Percentiles rank a stretch among this genome's conserved stretches.
These are phyloP conservation scores for Mycocentrospora acerina DNA, from an alignment of 2,329 filamentous ascomycete genomes.

Conservation along the genomic window DNA sequence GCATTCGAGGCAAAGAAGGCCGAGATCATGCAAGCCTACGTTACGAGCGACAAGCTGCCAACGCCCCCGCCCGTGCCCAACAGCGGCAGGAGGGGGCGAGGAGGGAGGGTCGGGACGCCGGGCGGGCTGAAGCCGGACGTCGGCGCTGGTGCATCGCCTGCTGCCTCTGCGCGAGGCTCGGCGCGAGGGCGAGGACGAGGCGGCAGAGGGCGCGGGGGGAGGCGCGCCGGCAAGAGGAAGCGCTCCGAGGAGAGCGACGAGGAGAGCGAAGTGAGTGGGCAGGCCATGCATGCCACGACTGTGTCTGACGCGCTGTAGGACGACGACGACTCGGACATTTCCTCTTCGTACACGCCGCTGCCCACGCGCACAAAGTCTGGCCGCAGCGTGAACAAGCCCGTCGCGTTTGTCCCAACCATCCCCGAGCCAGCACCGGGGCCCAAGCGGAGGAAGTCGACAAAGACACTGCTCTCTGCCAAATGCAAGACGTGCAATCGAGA, in stretches of 20 bases:
- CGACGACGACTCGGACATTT: slow-evolving; percentile 42
- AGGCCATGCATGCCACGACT: no score
- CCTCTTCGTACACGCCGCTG: slow-evolving; percentile 53
- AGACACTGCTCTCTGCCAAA: slow-evolving; percentile 54
- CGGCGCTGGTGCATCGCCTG: slow-evolving; percentile 24
- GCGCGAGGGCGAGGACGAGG: slow-evolving; percentile 41
- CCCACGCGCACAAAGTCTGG: slow-evolving; percentile 75
- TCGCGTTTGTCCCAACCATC: slow-evolving; percentile 61
- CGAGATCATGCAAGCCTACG: slow-evolving; percentile 48
- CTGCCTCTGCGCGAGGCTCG: slow-evolving; percentile 36
- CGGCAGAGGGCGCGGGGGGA: slow-evolving; percentile 36
- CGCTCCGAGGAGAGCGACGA: slow-evolving; percentile 35
- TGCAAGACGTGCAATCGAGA: slow-evolving; percentile 74
- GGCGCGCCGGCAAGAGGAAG: slow-evolving; percentile 43
- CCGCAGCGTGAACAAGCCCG: slow-evolving; percentile 67
- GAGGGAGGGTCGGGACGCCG: slow-evolving; percentile 36
- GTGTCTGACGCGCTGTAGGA: slow-evolving; percentile 26
- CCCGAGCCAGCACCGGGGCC: slow-evolving; percentile 49
- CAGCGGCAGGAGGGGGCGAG: slow-evolving; percentile 33
- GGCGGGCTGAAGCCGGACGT: slow-evolving; percentile 34
- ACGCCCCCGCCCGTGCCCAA: slow-evolving; percentile 38
- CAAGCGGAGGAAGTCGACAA: slow-evolving; percentile 62
- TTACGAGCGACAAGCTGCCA: slow-evolving; percentile 47
- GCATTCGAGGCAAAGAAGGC: slow-evolving; percentile 51
- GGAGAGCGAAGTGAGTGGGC: slow-evolving; percentile 35